phyloP scores from a whole-genome alignment of 2,329 filamentous ascomycete species.

The Ophiocordyceps camponoti-saundersi region DNA sequence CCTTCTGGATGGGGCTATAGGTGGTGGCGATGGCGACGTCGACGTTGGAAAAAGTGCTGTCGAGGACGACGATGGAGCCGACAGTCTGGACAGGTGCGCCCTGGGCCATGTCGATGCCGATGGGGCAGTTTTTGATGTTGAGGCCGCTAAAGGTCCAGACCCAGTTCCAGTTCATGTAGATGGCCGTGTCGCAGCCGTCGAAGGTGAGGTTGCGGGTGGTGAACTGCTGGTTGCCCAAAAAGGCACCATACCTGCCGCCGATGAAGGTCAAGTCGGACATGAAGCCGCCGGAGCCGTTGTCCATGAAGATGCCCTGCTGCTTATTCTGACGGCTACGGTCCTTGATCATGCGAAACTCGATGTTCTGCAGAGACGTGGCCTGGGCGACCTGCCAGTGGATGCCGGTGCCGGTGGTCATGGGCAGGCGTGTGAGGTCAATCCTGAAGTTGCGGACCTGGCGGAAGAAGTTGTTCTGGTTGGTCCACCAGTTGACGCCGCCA shows the following conservation, averaged over 20 bases:
- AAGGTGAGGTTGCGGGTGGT: constrained; percentile 71
- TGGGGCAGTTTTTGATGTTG: constrained; percentile 51
- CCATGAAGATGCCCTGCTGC: constrained; percentile 69
- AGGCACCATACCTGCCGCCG: constrained; percentile 61
- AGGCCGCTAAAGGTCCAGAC: constrained; percentile 66
- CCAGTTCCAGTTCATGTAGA: constrained; percentile 91
- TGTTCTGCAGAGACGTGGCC: constrained; percentile 8
- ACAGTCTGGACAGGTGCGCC: constrained; percentile 26
- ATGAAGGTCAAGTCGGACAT: constrained; percentile 74
- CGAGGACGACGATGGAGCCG: constrained; percentile 69
- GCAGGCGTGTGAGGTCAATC: background rate
- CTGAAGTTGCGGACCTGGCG: constrained; percentile 6
- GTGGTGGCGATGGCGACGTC: constrained; percentile 35
- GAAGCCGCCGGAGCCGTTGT: constrained; percentile 71
- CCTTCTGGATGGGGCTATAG: background rate
- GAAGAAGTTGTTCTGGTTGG: constrained; percentile 4
- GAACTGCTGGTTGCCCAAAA: constrained; percentile 77
- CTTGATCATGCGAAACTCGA: constrained; percentile 52
- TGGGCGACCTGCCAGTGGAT: constrained; percentile 10
- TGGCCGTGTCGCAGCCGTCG: constrained; percentile 64
- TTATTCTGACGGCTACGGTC: constrained; percentile 46
- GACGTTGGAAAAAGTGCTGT: constrained; percentile 64
- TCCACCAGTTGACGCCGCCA: background rate
- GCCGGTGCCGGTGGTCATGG: background rate
- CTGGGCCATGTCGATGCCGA: constrained; percentile 61